These are phyloP conservation scores for Vitis hybrid DNA, from an alignment of 177 flowering plant genomes.

Conservation along the genomic window DNA sequence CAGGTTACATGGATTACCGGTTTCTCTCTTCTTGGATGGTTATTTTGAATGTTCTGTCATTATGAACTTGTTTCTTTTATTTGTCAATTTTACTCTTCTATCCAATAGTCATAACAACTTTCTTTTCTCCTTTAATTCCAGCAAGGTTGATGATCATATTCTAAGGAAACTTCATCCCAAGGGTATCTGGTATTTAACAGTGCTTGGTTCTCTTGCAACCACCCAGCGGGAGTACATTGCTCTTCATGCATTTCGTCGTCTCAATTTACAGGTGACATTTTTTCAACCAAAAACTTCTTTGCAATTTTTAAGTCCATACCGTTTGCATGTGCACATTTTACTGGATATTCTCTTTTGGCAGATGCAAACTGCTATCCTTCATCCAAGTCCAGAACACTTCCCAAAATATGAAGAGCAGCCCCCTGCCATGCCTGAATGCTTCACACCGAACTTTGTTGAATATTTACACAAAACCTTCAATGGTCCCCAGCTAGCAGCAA, in stretches of 20 bases:
- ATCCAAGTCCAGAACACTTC: constrained; percentile 86
- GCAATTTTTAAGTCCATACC: not conserved
- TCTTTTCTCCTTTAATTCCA: constrained; percentile 19
- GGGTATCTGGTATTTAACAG: constrained; percentile 77
- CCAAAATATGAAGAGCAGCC: constrained; percentile 91
- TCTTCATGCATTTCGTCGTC: constrained; percentile 93
- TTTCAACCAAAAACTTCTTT: not conserved
- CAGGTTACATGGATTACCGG: constrained; percentile 36
- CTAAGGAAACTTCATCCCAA: constrained; percentile 70
- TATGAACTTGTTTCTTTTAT: not conserved
- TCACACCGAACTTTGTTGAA: constrained; percentile 83
- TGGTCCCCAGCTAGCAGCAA: constrained; percentile 87
- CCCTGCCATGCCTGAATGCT: constrained; percentile 97
- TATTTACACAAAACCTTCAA: constrained; percentile 74
- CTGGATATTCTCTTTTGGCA: constrained; percentile 19
- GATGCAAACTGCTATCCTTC: constrained; percentile 98
- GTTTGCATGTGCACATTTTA: not conserved
- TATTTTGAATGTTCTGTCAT: not conserved
- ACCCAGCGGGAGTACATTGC: constrained; percentile 94
- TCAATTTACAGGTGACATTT: constrained; percentile 69
- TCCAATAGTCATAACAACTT: not conserved
- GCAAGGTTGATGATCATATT: constrained; percentile 67
- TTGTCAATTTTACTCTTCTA: not conserved
- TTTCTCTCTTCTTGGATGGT: not conserved
- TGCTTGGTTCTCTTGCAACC: constrained; percentile 91